phyloP scores from a whole-genome alignment of 2,329 filamentous ascomycete genomes.

The Penicillium glabrum region DNA sequence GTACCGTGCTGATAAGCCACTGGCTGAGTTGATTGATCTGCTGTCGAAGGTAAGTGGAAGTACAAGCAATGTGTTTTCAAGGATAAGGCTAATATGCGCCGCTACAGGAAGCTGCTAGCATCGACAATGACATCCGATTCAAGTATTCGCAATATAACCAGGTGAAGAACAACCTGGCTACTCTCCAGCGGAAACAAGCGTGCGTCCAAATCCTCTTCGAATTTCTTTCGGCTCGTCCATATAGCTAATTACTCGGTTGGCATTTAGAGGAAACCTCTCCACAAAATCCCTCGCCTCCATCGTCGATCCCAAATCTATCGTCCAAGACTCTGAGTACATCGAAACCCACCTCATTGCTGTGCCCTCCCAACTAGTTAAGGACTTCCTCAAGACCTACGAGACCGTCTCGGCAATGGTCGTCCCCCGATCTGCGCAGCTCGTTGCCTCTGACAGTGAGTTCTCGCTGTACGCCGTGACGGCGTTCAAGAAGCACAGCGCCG shows the following conservation, averaged over 20 bases:
- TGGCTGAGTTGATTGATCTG: constrained; percentile 81
- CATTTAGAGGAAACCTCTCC: constrained; percentile 76
- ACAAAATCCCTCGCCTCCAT: constrained; percentile 92
- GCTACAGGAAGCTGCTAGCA: constrained; percentile 75
- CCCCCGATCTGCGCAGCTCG: constrained; percentile 76
- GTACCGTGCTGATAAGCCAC: constrained; percentile 87
- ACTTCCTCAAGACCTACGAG: constrained; percentile 88
- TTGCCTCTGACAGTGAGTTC: constrained; percentile 88
- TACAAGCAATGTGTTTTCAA: background rate
- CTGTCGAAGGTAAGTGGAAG: constrained; percentile 70
- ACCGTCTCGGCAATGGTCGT: constrained; percentile 88
- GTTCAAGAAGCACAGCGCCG: constrained; percentile 85
- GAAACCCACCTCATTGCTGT: constrained; percentile 94
- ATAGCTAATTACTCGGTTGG: background rate
- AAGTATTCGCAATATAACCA: constrained; percentile 95
- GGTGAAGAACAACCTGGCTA: constrained; percentile 78
- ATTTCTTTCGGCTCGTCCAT: background rate
- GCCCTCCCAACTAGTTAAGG: constrained; percentile 75
- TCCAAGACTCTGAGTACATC: constrained; percentile 92
- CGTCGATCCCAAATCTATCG: constrained; percentile 74
- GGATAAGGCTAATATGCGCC: background rate
- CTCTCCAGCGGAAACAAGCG: constrained; percentile 86
- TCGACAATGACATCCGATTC: constrained; percentile 92
- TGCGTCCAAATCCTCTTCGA: constrained; percentile 41
- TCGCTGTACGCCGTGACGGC: constrained; percentile 82